phyloP scores from a whole-genome alignment of 2,329 filamentous ascomycete genomes.

The Cephalotrichum gorgonifer region DNA sequence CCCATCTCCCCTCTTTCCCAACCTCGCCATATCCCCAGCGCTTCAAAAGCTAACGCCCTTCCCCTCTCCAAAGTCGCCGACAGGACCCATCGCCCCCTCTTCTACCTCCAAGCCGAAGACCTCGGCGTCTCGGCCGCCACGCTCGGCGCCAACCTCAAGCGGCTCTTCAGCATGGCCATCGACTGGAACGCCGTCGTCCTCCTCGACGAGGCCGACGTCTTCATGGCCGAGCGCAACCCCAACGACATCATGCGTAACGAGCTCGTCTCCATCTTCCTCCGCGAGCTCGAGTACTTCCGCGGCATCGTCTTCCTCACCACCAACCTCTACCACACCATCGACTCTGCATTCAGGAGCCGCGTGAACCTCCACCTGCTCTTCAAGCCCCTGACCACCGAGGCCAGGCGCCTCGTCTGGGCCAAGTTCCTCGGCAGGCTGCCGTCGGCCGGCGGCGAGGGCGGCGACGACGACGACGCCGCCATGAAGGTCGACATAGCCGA shows the following conservation, averaged over 20 bases:
- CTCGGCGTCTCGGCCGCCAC: conserved; percentile 30
- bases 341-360: conserved; percentile 32
- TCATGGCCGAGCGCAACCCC: conserved; percentile 34
- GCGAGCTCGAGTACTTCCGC: conserved; percentile 33
- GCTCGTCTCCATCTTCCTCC: conserved; percentile 35
- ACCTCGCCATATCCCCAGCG: background rate
- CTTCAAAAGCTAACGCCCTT: background rate
- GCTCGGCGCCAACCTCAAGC: conserved; percentile 35
- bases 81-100: conserved; percentile 30
- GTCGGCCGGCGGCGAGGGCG: background rate
- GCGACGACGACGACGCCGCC: conserved; percentile 3
- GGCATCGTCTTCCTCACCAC: conserved; percentile 35
- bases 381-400: conserved; percentile 23
- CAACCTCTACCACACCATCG: conserved; percentile 30
- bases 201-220: conserved; percentile 43
- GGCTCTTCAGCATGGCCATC: conserved; percentile 34
- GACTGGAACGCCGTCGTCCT: conserved; percentile 40
- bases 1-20: background rate
- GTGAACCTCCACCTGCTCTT: conserved; percentile 37
- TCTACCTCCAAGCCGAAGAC: conserved; percentile 34
- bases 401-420: conserved; percentile 30
- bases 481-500: conserved; percentile 12
- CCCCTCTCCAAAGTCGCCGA: conserved; percentile 22
- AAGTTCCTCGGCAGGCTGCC: conserved; percentile 29
- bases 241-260: conserved; percentile 37